Evolutionary conservation across 352 stramenopile genomes (phyloP).

Genomic region (Globisporangium solare): DNA sequence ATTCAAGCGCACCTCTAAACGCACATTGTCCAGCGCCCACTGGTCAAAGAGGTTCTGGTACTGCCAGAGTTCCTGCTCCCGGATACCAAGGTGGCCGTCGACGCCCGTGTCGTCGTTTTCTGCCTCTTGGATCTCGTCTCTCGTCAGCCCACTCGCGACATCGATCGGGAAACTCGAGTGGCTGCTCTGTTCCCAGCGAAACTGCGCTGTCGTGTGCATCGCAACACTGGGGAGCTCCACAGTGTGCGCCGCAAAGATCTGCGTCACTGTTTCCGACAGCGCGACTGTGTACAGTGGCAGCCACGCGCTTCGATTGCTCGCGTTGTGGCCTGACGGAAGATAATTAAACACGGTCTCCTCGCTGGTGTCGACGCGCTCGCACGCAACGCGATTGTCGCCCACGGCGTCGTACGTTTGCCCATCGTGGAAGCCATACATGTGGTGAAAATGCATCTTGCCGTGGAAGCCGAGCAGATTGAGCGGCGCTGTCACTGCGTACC

Average conservation of each 20-base stretch:
- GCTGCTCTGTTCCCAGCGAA: conserved; percentile 60
- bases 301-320: conserved; percentile 45
- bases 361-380: conserved; percentile 35
- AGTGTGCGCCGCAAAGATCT: conserved; percentile 17
- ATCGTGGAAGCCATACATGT: conserved; percentile 45
- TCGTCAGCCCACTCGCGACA: conserved; percentile 20
- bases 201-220: conserved; percentile 43
- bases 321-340: conserved; percentile 23
- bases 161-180: conserved; percentile 69
- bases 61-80: conserved; percentile 45
- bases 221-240: conserved; percentile 33
- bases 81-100: conserved; percentile 23
- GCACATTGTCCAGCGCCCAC: conserved; percentile 61
- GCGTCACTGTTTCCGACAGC: not conserved
- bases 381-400: conserved; percentile 59
- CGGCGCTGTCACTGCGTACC: conserved; percentile 36
- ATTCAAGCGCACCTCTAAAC: conserved; percentile 48
- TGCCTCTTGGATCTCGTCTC: conserved; percentile 18
- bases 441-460: conserved; percentile 57
- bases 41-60: conserved; percentile 76
- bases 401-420: conserved; percentile 39
- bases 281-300: conserved; percentile 28
- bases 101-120: conserved; percentile 44
- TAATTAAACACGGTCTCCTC: conserved; percentile 59
- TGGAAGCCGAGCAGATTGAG: conserved; percentile 49